Conservation (phyloP, 1,284 basidiomycete genomes). For the Trichosporon faecale region DNA sequence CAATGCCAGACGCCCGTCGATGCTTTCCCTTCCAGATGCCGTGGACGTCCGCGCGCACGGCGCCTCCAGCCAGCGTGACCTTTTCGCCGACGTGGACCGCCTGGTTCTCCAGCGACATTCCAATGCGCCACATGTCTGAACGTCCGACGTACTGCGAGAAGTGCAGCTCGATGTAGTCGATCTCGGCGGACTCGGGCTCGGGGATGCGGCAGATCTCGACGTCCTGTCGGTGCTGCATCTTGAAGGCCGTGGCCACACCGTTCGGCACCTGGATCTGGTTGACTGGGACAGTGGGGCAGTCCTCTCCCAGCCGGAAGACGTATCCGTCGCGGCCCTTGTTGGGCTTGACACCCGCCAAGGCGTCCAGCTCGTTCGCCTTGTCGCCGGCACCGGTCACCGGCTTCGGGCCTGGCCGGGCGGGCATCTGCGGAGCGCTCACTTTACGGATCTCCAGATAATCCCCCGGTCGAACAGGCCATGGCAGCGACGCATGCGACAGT, state of each 20-base stretch:
- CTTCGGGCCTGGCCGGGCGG: neutral
- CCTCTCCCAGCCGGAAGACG: constrained; percentile 43
- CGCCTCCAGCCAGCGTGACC: constrained; percentile 56
- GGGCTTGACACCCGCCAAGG: constrained; percentile 36
- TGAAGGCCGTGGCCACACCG: constrained; percentile 45
- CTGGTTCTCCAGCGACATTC: constrained; percentile 61
- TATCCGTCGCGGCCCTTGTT: constrained; percentile 41
- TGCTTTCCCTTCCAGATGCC: constrained; percentile 57
- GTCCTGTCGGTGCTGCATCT: constrained; percentile 48
- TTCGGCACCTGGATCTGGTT: constrained; percentile 48
- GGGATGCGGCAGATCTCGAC: constrained; percentile 48
- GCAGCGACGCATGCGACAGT: constrained; percentile 37
- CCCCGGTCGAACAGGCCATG: constrained; percentile 38
- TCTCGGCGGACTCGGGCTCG: constrained; percentile 59
- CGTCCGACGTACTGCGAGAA: constrained; percentile 91
- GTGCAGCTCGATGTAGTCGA: constrained; percentile 79
- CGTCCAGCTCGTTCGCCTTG: constrained; percentile 29
- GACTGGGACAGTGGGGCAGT: constrained; percentile 34
- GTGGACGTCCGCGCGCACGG: constrained; percentile 73
- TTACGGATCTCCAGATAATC: constrained; percentile 47
- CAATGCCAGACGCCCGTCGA: constrained; percentile 70
- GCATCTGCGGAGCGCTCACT: constrained; percentile 13
- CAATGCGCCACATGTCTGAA: constrained; percentile 88
- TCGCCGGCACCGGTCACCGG: neutral
- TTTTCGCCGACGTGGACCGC: constrained; percentile 63